Evolutionary conservation across 306 rosid genomes (phyloP).

Genomic region (Acacia melanoxylon): DNA sequence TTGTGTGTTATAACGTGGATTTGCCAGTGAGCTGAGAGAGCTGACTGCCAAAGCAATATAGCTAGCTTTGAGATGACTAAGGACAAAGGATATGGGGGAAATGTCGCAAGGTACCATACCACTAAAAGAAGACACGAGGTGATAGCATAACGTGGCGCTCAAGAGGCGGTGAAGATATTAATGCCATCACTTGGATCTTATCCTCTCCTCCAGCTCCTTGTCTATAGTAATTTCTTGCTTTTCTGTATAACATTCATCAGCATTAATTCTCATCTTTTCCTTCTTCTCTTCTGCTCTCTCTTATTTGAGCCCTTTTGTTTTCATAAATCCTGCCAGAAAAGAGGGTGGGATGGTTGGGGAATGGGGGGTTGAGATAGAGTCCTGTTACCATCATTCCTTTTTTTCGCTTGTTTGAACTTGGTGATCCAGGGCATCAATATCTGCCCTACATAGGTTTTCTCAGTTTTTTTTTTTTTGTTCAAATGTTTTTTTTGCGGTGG

Average conservation of each 20-base stretch:
- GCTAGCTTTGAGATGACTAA: slow-evolving; percentile 21
- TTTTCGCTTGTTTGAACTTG: slow-evolving; percentile 17
- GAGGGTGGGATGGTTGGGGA: slow-evolving; percentile 30
- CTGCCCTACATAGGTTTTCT: slow-evolving; percentile 43
- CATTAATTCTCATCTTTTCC: slow-evolving; percentile 50
- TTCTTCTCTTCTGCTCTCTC: slow-evolving; percentile 27
- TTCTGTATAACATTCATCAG: slow-evolving; percentile 64
- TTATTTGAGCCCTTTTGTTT: slow-evolving; percentile 25
- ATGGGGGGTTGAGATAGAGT: neutral
- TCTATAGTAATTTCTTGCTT: slow-evolving; percentile 51
- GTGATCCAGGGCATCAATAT: slow-evolving; percentile 47
- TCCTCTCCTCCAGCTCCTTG: slow-evolving; percentile 39
- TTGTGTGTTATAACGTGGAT: slow-evolving; percentile 38
- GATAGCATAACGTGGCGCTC: neutral
- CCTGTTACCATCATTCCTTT: slow-evolving; percentile 7
- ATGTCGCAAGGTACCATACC: slow-evolving; percentile 49
- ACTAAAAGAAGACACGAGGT: slow-evolving; percentile 15
- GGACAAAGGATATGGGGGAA: slow-evolving; percentile 34
- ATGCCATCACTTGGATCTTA: slow-evolving; percentile 38
- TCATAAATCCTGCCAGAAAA: slow-evolving; percentile 27
- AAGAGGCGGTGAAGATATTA: slow-evolving; percentile 26
- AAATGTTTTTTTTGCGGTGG: slow-evolving; percentile 36
- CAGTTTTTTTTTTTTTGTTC: neutral
- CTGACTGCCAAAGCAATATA: slow-evolving; percentile 25
- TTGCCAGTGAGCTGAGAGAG: slow-evolving; percentile 55